phyloP scores from a whole-genome alignment of 176 grass and related monocot species.

The Elymus sibiricus region DNA sequence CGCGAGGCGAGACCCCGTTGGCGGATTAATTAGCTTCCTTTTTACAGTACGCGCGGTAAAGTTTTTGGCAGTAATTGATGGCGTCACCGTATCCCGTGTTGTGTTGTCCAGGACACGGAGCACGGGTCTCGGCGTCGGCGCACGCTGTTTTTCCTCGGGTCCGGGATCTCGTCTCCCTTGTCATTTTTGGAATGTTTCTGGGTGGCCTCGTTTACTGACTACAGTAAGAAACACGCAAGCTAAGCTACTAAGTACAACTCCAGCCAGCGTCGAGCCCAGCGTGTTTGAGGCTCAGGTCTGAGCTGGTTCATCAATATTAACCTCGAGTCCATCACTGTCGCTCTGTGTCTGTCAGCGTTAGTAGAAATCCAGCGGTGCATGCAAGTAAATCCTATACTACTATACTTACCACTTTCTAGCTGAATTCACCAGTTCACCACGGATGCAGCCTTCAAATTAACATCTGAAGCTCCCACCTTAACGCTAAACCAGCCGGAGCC shows the following conservation, averaged over 20 bases:
- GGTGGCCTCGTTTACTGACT: neutral
- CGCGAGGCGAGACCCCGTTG: neutral
- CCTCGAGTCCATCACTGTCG: too few relatives aligned
- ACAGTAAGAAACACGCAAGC: neutral
- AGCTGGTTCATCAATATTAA: neutral
- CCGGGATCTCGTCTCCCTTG: neutral
- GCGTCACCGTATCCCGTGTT: neutral
- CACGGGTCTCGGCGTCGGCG: neutral
- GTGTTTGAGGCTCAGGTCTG: neutral
- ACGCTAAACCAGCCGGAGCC: neutral
- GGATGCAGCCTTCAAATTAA: neutral
- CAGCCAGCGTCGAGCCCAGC: neutral
- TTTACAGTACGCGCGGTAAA: neutral
- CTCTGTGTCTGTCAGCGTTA: too few relatives aligned
- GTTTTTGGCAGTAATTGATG: neutral
- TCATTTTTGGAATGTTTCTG: neutral
- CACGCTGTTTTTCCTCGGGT: neutral
- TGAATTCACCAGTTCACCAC: neutral
- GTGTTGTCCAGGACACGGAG: too few relatives aligned
- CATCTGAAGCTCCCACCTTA: neutral
- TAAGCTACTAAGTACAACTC: too few relatives aligned
- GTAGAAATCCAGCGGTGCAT: neutral
- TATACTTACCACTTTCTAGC: neutral
- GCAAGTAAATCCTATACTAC: neutral
- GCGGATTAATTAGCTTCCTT: conserved; percentile 16